Base-by-base conservation (phyloP, 148 eudicot species). In the Salicornia ramosissima region DNA sequence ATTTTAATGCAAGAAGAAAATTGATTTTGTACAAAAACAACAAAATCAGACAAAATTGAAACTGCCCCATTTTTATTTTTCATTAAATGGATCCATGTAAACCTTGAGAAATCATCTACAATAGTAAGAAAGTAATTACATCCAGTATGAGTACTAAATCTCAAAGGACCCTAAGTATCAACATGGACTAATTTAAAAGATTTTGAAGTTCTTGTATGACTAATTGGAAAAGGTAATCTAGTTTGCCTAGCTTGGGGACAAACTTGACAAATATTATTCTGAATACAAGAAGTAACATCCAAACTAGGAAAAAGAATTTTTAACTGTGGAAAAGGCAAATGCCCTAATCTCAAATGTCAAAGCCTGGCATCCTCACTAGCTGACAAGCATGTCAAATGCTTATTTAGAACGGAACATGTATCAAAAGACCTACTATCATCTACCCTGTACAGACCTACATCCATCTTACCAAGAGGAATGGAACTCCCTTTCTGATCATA, bases 161-260 rank as follows among this genome's bases (percentile, higher is more conserved):
- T 4, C 2, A 9, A 43, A 8, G 69, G 69, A 1, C 69, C 69
- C 54, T 56, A 66, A 2, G n/a, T 29, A 51, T 66, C 69, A 11
- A 66, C n/a, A 9, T 66, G 69, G 0, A 66, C 0, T 0, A 47
- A n/a, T 4, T 66, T 34, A 66, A 66, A 66, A 15, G 16, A 3
- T 11, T 1, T n/a, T 2, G 55, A 0, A 1, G 14, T 4, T 36
- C 19, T 39, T 5, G 13, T 66, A 3, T 18, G 1, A 28, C 52
- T 40, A 7, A 0, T 7, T 1, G 56, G 54, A 66, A 47, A 47
- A 2, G 19, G 15, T 0, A 11, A 5, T 19, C 69, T 25, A 18
- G 14, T 4, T 13, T 22, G 19, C 12, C n/a, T 45, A 14, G 69
- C 30, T 16, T 1, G 2, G 28, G 53, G 55, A 47, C 69, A 66